phyloP scores from a whole-genome alignment of 2,329 filamentous ascomycete species.

The Alternaria viburni region DNA sequence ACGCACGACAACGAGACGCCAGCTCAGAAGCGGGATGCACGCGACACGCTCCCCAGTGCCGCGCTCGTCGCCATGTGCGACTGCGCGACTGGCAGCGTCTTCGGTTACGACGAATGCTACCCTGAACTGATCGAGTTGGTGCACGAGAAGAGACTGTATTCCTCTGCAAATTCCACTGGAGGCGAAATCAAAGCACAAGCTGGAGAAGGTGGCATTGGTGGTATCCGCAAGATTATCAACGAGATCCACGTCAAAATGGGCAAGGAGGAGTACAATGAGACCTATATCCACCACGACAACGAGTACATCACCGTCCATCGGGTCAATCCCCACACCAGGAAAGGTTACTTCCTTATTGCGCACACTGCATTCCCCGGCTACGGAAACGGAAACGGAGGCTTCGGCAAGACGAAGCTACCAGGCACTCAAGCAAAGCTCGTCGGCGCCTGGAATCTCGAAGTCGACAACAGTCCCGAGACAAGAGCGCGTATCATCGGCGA shows the following conservation, averaged over 20 bases:
- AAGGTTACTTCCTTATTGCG: constrained; percentile 93
- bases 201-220: constrained; percentile 83
- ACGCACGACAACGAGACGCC: constrained; percentile 98
- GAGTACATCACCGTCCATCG: constrained; percentile 97
- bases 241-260: constrained; percentile 96
- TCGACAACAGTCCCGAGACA: constrained; percentile 76
- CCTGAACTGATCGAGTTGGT: constrained; percentile 93
- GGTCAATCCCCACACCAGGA: constrained; percentile 88
- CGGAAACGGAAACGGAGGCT: constrained; percentile 79
- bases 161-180: constrained; percentile 72
- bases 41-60: constrained; percentile 92
- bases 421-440: constrained; percentile 86
- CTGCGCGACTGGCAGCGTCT: constrained; percentile 92
- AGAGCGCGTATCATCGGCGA: constrained; percentile 71
- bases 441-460: constrained; percentile 90
- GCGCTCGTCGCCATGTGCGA: constrained; percentile 96
- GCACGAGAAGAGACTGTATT: constrained; percentile 83
- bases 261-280: constrained; percentile 91
- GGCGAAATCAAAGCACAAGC: constrained; percentile 67
- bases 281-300: constrained; percentile 93
- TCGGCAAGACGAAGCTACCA: constrained; percentile 78
- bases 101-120: constrained; percentile 98
- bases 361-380: constrained; percentile 95
- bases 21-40: constrained; percentile 90
- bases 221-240: constrained; percentile 91